Evolutionary conservation across 345 rosid genomes (phyloP), one percentile per base, ranked within the genome.

Genomic region (Murraya paniculata): DNA sequence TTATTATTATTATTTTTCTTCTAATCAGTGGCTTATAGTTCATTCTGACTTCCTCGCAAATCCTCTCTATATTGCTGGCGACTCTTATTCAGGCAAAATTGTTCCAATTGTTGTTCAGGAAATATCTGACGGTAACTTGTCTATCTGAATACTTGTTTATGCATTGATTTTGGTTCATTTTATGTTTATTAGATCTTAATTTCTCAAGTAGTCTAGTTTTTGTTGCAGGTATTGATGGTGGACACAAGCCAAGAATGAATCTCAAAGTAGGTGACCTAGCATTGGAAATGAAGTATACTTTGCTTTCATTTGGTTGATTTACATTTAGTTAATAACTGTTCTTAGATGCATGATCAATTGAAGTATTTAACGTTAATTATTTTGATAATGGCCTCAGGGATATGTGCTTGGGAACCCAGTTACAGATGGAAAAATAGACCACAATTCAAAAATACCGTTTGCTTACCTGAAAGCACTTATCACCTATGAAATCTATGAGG

Each of bases 61-160:
- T 82, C 64, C 72, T 11, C 81, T 83, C 56, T 86, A 81, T 30
- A 35, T 86, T n/a, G 73, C 81, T 1, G 87, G 89, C 3, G 89
- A 82, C 35, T 86, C 89, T 0, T 86, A 82, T 30, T 70, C 86
- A 1, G 86, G 86, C 7, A 61, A 38, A 19, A 56, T 62, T 22
- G 80, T 65, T 22, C 87, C 87, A 9, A 72, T 78, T 3, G 4
- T 81, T 16, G 78, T 78, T 18, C 66, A 70, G 39, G 64, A 81
- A 72, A 61, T 84, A 38, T 78, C 76, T 0, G 61, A 81, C 16
- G 84, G 87, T 84, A 80, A 68, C 2, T 27, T 7, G 56, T 50
- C 0, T 18, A 14, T 11, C 5, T 50, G 22, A 50, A 50, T 5
- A 50, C 7, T 50, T 50, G 22, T 50, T 41, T 50, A 50, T 14